phyloP scores from a whole-genome alignment of 495 filamentous ascomycete genomes.

The Lasiosphaeris hirsuta region DNA sequence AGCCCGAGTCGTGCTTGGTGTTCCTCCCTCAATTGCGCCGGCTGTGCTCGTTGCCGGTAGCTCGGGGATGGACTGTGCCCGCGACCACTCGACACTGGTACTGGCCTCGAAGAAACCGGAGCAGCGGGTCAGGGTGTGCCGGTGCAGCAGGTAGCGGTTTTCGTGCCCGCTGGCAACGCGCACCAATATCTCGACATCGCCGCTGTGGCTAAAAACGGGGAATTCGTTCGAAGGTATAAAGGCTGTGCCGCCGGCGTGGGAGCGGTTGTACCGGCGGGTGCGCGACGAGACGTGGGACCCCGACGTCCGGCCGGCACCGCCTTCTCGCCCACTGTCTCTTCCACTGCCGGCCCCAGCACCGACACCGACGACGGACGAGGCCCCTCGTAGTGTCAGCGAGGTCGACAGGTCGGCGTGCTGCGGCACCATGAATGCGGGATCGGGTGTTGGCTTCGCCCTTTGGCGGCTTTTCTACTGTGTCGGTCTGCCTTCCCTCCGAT shows the following conservation, averaged over 20 bases:
- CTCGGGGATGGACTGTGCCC: slow-evolving; percentile 38
- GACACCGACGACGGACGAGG: slow-evolving; percentile 53
- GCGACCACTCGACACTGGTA: slow-evolving; percentile 82
- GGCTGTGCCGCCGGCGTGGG: slow-evolving; percentile 70
- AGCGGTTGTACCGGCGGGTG: slow-evolving; percentile 70
- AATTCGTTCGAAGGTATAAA: slow-evolving; percentile 83
- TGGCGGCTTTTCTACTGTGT: not conserved
- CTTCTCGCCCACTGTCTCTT: slow-evolving; percentile 26
- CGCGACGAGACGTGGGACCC: slow-evolving; percentile 59
- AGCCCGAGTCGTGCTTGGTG: slow-evolving; percentile 17
- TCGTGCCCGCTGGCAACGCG: slow-evolving; percentile 63
- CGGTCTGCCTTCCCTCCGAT: not conserved
- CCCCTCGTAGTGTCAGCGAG: slow-evolving; percentile 52
- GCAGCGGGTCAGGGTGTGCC: slow-evolving; percentile 78
- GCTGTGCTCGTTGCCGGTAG: slow-evolving; percentile 32
- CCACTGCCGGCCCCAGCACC: slow-evolving; percentile 12
- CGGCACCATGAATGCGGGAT: slow-evolving; percentile 59
- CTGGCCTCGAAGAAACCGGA: slow-evolving; percentile 92
- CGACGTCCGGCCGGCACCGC: slow-evolving; percentile 42
- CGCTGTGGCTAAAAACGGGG: slow-evolving; percentile 82
- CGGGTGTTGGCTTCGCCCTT: slow-evolving; percentile 1
- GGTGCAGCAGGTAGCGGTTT: slow-evolving; percentile 80
- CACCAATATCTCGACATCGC: slow-evolving; percentile 87
- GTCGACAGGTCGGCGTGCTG: slow-evolving; percentile 56
- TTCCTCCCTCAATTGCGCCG: slow-evolving; percentile 52